These are phyloP conservation scores for Quercus aquifolioides DNA, from an alignment of 306 rosid species.

Conservation along the genomic window DNA sequence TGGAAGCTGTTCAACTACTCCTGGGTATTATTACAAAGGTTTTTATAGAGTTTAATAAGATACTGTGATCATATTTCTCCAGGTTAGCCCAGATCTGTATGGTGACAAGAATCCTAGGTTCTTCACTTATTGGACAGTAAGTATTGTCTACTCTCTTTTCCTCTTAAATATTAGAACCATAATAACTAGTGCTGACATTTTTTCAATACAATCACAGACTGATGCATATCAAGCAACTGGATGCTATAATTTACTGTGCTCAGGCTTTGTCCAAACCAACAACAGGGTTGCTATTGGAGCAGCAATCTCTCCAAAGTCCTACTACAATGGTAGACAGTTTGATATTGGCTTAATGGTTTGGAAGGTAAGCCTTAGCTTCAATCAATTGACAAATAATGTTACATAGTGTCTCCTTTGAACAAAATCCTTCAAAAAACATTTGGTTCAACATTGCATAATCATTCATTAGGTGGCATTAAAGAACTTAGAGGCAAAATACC, in stretches of 20 bases:
- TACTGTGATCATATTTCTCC: slow-evolving; percentile 13
- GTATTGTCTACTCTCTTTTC: slow-evolving; percentile 21
- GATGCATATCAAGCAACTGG: slow-evolving; percentile 99
- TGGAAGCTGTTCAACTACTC: neutral
- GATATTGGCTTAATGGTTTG: slow-evolving; percentile 95
- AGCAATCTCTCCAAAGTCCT: slow-evolving; percentile 92
- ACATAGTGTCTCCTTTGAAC: slow-evolving; percentile 1
- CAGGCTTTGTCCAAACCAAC: slow-evolving; percentile 96
- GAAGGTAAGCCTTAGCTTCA: slow-evolving; percentile 57
- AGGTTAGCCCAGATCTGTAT: slow-evolving; percentile 97
- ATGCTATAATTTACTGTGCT: slow-evolving; percentile 93
- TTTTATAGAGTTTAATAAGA: neutral
- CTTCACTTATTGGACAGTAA: slow-evolving; percentile 98
- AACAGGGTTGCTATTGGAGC: slow-evolving; percentile 96
- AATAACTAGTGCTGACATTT: neutral
- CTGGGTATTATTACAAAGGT: neutral
- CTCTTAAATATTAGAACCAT: neutral
- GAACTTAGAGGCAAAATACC: slow-evolving; percentile 6
- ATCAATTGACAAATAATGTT: neutral
- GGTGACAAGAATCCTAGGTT: slow-evolving; percentile 94
- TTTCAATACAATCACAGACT: slow-evolving; percentile 42
- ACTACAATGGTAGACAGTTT: slow-evolving; percentile 74
- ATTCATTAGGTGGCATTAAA: slow-evolving; percentile 8
- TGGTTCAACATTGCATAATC: neutral
- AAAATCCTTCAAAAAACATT: slow-evolving; percentile 12